Conservation (phyloP, 306 rosid genomes). For the Quillaja saponaria region DNA sequence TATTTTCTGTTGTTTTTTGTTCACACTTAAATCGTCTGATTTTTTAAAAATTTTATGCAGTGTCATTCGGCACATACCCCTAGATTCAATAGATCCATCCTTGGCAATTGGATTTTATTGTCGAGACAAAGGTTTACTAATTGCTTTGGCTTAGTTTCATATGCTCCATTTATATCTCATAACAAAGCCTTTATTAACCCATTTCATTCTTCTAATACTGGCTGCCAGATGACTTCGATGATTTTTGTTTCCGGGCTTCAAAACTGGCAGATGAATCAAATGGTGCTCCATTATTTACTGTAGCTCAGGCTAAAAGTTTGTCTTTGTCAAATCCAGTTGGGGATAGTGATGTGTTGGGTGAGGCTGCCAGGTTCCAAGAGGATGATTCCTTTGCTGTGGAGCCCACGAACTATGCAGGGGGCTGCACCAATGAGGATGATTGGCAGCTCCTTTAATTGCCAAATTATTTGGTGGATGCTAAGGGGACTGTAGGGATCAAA, state of each 20-base stretch:
- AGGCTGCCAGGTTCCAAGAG: conserved; percentile 30
- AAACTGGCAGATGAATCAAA: conserved; percentile 79
- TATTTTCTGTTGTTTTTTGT: background rate
- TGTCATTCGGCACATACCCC: conserved; percentile 61
- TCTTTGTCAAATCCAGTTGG: conserved; percentile 45
- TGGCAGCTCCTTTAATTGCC: conserved; percentile 77
- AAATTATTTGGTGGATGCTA: conserved; percentile 1
- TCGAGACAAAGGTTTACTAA: conserved; percentile 71
- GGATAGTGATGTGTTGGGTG: conserved; percentile 37
- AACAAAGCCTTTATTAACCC: conserved; percentile 10
- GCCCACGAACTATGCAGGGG: conserved; percentile 41
- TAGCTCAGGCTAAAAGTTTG: conserved; percentile 51
- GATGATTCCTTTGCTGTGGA: conserved; percentile 41
- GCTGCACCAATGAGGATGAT: conserved; percentile 58
- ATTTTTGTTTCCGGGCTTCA: conserved; percentile 75
- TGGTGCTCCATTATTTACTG: conserved; percentile 93
- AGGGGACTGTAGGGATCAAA: conserved; percentile 1
- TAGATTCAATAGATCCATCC: conserved; percentile 87
- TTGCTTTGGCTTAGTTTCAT: conserved; percentile 27
- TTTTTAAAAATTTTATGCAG: conserved; percentile 40
- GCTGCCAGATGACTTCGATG: conserved; percentile 71
- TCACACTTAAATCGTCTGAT: conserved; percentile 3
- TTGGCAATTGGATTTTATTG: conserved; percentile 97
- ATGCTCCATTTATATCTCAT: conserved; percentile 2
- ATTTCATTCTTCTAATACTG: conserved; percentile 27